Percentiles rank a stretch among this genome's conserved stretches.
These are phyloP conservation scores for Epichloe gansuensis DNA, from an alignment of 2,329 filamentous ascomycete genomes.

Conservation along the genomic window DNA sequence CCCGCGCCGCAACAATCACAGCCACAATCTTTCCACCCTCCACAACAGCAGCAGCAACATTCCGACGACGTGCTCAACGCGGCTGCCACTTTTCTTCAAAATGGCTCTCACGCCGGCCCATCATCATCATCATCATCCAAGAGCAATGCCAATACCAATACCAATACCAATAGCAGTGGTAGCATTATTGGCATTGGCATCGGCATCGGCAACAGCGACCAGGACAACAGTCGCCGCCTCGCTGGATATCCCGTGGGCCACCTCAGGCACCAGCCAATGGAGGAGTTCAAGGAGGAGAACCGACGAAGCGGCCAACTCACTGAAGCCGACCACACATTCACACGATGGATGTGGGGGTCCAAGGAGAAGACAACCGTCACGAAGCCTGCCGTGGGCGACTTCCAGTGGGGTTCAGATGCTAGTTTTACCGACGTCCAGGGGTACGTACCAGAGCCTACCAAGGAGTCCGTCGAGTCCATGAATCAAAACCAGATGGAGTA, in stretches of 20 bases:
- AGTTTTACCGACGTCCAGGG: slow-evolving; percentile 44
- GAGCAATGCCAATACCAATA: neutral
- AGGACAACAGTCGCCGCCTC: slow-evolving; percentile 12
- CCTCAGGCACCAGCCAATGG: slow-evolving; percentile 28
- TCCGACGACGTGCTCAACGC: slow-evolving; percentile 43
- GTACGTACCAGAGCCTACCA: slow-evolving; percentile 43
- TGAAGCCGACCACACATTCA: slow-evolving; percentile 25
- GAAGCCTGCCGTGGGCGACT: slow-evolving; percentile 28
- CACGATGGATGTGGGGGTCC: slow-evolving; percentile 28
- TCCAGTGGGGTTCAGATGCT: slow-evolving; percentile 58
- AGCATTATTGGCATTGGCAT: no score
- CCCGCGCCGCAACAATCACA: slow-evolving; percentile 13
- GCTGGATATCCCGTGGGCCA: slow-evolving; percentile 26
- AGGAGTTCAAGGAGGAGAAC: slow-evolving; percentile 29
- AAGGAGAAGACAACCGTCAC: slow-evolving; percentile 17
- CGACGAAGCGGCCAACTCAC: slow-evolving; percentile 18
- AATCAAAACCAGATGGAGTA: slow-evolving; percentile 41
- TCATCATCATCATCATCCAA: neutral
- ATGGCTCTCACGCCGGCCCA: slow-evolving; percentile 17
- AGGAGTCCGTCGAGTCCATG: slow-evolving; percentile 45
- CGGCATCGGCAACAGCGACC: slow-evolving; percentile 14
- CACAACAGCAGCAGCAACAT: slow-evolving; percentile 13
- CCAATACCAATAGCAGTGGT: no score
- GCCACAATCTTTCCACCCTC: neutral
- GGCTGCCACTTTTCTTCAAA: slow-evolving; percentile 40